Evolutionary conservation across 2,329 filamentous ascomycete species (phyloP).

Genomic region (Leptoxyphium fumago): DNA sequence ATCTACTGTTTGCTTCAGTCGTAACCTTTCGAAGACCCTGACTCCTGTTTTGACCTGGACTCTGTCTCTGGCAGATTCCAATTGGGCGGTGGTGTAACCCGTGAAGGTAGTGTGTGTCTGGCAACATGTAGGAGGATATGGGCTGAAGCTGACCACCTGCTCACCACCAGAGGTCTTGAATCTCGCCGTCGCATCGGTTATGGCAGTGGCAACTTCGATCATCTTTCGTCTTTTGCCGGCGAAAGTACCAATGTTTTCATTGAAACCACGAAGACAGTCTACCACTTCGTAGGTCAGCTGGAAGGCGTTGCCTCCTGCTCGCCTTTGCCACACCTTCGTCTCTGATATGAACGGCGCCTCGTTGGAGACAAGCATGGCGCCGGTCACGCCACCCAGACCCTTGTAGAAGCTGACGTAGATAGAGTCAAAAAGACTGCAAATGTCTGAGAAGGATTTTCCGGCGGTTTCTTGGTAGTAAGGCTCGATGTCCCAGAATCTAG

Average conservation of each 20-base stretch:
- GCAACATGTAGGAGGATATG: conserved; percentile 7
- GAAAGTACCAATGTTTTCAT: conserved; percentile 10
- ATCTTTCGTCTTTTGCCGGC: conserved; percentile 8
- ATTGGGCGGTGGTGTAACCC: conserved; percentile 6
- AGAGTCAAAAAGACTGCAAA: conserved; percentile 8
- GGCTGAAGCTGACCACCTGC: conserved; percentile 5
- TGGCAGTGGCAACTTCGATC: conserved; percentile 4
- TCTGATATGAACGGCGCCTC: conserved; percentile 6
- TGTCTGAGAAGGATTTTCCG: conserved; percentile 8
- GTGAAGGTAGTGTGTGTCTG: conserved; percentile 7
- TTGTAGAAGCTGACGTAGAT: conserved; percentile 12
- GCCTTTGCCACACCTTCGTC: conserved; percentile 10
- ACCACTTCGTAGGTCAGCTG: conserved; percentile 7
- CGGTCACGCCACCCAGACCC: conserved; percentile 7
- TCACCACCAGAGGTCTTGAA: conserved; percentile 4
- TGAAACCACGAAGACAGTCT: conserved; percentile 10
- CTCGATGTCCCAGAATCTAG: conserved; percentile 13
- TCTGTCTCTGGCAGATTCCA: conserved; percentile 6
- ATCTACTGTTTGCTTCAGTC: conserved; percentile 7
- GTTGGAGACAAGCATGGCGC: conserved; percentile 8
- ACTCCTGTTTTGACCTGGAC: conserved; percentile 6
- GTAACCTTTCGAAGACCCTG: conserved; percentile 7
- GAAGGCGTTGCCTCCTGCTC: conserved; percentile 9
- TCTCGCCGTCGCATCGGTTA: conserved; percentile 3
- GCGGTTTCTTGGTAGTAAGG: conserved; percentile 8